phyloP scores from a whole-genome alignment of 129 eudicot species.

The Flaveria bidentis region DNA sequence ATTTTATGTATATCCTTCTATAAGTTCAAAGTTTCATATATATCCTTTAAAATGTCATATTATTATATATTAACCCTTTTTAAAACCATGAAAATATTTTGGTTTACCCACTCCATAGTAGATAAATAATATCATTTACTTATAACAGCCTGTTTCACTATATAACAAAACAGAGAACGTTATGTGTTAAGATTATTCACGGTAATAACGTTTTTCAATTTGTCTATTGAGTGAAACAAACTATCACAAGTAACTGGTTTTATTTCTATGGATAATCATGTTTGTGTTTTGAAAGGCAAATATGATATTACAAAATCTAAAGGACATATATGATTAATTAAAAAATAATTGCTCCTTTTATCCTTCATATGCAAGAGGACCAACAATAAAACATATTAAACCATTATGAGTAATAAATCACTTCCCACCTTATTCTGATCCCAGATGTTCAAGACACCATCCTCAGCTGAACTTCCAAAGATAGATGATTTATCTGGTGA shows the following conservation, averaged over 20 bases:
- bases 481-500: constrained; percentile 85
- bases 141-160: neutral
- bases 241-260: neutral
- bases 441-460: constrained; percentile 76
- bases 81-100: neutral
- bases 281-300: neutral
- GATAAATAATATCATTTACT: neutral
- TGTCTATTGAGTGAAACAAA: neutral
- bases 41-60: neutral
- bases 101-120: neutral
- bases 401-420: neutral
- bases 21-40: neutral
- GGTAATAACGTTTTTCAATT: neutral
- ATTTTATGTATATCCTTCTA: neutral
- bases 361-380: constrained; percentile 14
- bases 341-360: neutral
- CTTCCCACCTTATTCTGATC: constrained; percentile 63
- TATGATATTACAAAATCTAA: neutral
- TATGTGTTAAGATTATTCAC: neutral
- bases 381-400: neutral
- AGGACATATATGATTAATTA: neutral
- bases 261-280: neutral
- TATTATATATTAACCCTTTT: neutral
- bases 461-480: constrained; percentile 95
- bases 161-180: neutral